Conservation (phyloP, 2,329 filamentous ascomycete species). For the Cladophialophora psammophila region DNA sequence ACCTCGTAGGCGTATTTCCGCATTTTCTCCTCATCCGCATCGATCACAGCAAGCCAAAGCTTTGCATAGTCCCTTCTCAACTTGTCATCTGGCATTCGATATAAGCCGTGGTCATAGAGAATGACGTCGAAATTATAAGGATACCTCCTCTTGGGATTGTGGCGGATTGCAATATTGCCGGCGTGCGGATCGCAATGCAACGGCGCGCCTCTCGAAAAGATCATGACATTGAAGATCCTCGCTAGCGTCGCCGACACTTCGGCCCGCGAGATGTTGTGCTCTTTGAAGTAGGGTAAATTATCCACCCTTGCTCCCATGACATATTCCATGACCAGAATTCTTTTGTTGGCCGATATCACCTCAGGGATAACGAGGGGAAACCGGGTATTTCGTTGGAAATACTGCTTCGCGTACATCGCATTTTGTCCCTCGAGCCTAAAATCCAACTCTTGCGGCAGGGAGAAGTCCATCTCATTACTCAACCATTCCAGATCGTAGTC, state of each 20-base stretch:
- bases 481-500: slow-evolving; percentile 98
- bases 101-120: slow-evolving; percentile 95
- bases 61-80: slow-evolving; percentile 90
- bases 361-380: slow-evolving; percentile 87
- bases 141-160: slow-evolving; percentile 67
- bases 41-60: slow-evolving; percentile 95
- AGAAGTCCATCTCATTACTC: slow-evolving; percentile 88
- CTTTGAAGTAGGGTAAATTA: slow-evolving; percentile 85
- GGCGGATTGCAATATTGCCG: slow-evolving; percentile 90
- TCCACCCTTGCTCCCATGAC: slow-evolving; percentile 86
- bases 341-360: slow-evolving; percentile 85
- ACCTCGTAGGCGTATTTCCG: slow-evolving; percentile 87
- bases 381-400: slow-evolving; percentile 77
- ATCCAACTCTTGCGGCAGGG: slow-evolving; percentile 88
- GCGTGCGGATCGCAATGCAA: slow-evolving; percentile 97
- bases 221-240: slow-evolving; percentile 99
- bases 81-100: slow-evolving; percentile 83
- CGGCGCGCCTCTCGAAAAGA: slow-evolving; percentile 87
- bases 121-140: slow-evolving; percentile 89
- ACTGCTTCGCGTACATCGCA: slow-evolving; percentile 76
- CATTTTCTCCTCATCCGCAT: slow-evolving; percentile 86
- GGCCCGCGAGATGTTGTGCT: slow-evolving; percentile 86
- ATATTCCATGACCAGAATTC: slow-evolving; percentile 95
- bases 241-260: slow-evolving; percentile 92
- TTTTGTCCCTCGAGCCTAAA: slow-evolving; percentile 87